These are phyloP conservation scores for Tolypocladium inflatum DNA, from an alignment of 2,329 filamentous ascomycete genomes.

Conservation along the genomic window DNA sequence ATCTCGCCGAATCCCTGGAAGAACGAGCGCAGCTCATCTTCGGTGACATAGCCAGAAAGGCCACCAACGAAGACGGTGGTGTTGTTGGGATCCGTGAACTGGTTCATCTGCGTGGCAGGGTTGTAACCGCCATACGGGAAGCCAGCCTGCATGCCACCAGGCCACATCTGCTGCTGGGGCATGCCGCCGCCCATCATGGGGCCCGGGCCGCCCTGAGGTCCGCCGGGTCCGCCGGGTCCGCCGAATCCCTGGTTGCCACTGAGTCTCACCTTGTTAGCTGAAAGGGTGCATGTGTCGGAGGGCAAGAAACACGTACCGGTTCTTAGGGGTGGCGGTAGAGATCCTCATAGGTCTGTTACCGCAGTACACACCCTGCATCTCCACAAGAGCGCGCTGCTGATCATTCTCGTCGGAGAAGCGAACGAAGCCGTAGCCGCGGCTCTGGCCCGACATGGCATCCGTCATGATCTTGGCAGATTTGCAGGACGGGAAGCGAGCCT, in stretches of 20 bases:
- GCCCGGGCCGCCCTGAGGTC: conserved; percentile 27
- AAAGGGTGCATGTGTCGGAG: background rate
- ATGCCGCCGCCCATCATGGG: conserved; percentile 37
- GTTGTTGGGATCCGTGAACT: conserved; percentile 99
- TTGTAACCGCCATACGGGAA: conserved; percentile 36
- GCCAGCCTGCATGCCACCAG: conserved; percentile 21
- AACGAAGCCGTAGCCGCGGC: conserved; percentile 94
- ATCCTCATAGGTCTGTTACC: conserved; percentile 98
- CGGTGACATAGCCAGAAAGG: conserved; percentile 93
- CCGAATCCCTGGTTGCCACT: conserved; percentile 30
- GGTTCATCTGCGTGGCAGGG: conserved; percentile 68
- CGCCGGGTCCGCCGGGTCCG: conserved; percentile 23
- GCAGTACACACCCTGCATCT: conserved; percentile 99
- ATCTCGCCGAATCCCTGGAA: conserved; percentile 99
- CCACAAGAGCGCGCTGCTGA: conserved; percentile 87
- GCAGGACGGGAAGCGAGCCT: conserved; percentile 91
- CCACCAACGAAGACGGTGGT: conserved; percentile 98
- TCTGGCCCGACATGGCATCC: conserved; percentile 94
- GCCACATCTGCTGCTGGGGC: conserved; percentile 37
- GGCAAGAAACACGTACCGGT: conserved; percentile 39
- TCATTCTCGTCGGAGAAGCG: conserved; percentile 93
- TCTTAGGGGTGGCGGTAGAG: conserved; percentile 95
- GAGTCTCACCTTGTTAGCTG: conserved; percentile 1
- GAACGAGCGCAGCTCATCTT: conserved; percentile 98
- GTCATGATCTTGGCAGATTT: conserved; percentile 99